These are phyloP conservation scores for Cladosporium phlei DNA, from an alignment of 2,329 filamentous ascomycete species.

Conservation along the genomic window DNA sequence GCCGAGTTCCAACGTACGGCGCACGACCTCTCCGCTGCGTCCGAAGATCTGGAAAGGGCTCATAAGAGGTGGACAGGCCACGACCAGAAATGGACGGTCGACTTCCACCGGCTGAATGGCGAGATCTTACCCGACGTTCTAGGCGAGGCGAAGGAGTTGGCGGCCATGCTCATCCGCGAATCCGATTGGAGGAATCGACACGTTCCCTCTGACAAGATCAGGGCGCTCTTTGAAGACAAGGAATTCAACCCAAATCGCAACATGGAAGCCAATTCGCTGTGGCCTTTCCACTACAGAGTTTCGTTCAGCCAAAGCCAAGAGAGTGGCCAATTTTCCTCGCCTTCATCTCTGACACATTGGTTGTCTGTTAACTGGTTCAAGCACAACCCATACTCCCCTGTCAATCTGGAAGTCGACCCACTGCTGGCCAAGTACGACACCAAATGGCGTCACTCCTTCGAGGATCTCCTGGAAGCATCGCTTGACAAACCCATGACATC, in stretches of 20 bases:
- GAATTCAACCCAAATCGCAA: background rate
- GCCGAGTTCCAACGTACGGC: background rate
- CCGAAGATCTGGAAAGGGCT: background rate
- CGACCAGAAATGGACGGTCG: too few relatives aligned
- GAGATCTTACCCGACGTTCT: too few relatives aligned
- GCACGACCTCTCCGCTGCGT: too few relatives aligned
- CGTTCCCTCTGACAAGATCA: slow-evolving; percentile 22
- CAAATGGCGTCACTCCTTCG: slow-evolving; percentile 55
- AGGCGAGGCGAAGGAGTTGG: slow-evolving; percentile 18
- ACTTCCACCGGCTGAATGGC: too few relatives aligned
- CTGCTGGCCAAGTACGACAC: slow-evolving; percentile 30
- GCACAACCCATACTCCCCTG: slow-evolving; percentile 50
- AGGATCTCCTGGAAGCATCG: slow-evolving; percentile 51
- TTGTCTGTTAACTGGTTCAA: slow-evolving; percentile 35
- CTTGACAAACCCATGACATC: slow-evolving; percentile 31
- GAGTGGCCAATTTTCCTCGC: too few relatives aligned
- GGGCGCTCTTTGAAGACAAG: slow-evolving; percentile 25
- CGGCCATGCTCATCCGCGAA: slow-evolving; percentile 22
- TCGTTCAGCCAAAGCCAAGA: too few relatives aligned
- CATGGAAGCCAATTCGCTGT: too few relatives aligned
- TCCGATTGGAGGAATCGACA: slow-evolving; percentile 23
- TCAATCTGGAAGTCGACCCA: slow-evolving; percentile 48
- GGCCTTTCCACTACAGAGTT: too few relatives aligned
- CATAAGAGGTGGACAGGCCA: slow-evolving; percentile 15
- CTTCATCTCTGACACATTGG: too few relatives aligned